Evolutionary conservation across 495 filamentous ascomycete genomes (phyloP).

Genomic region (Gamarada debralockiae): DNA sequence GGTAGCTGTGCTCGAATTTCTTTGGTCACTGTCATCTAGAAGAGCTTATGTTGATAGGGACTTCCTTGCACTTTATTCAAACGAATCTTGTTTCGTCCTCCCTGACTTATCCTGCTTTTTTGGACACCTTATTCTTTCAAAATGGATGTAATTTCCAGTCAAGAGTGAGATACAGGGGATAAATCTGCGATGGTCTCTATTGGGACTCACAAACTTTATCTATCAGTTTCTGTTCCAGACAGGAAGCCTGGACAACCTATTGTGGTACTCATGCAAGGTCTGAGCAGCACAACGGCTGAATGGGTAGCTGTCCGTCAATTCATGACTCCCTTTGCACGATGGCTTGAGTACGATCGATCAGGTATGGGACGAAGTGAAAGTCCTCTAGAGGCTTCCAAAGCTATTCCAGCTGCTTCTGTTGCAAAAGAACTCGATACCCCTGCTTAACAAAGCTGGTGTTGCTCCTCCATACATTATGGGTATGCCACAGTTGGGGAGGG

Average conservation of each 20-base stretch:
- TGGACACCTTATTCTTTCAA: neutral
- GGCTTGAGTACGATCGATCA: slow-evolving; percentile 10
- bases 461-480: slow-evolving; percentile 9
- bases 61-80: too few species aligned
- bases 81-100: too few species aligned
- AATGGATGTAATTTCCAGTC: neutral
- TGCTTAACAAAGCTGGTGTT: slow-evolving; percentile 4
- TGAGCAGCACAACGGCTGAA: slow-evolving; percentile 4
- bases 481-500: too few species aligned
- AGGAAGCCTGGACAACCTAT: slow-evolving; percentile 5
- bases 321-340: slow-evolving; percentile 8
- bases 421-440: slow-evolving; percentile 13
- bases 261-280: slow-evolving; percentile 9
- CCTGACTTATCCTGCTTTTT: too few species aligned
- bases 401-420: too few species aligned
- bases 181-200: slow-evolving; percentile 16
- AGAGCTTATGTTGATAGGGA: too few species aligned
- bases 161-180: too few species aligned
- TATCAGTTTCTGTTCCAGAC: slow-evolving; percentile 4
- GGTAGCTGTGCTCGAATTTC: too few species aligned
- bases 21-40: too few species aligned
- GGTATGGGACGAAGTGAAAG: slow-evolving; percentile 9
- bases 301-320: slow-evolving; percentile 14
- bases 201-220: slow-evolving; percentile 16
- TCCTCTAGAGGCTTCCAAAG: neutral